phyloP scores from a whole-genome alignment of 805 yeast genomes.

The Sugiyamaella lignohabitans region DNA sequence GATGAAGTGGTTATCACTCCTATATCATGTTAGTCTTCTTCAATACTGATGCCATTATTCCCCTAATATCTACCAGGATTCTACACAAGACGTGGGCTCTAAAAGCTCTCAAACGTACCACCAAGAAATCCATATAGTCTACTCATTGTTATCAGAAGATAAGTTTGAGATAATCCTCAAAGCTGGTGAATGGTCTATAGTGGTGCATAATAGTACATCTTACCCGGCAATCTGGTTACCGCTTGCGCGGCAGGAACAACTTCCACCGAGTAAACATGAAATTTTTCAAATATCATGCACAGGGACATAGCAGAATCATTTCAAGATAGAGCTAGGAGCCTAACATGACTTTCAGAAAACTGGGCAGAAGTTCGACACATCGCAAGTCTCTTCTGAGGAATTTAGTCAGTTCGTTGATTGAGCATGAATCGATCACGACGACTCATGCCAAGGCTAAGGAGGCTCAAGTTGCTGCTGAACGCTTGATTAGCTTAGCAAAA shows the following conservation, averaged over 20 bases:
- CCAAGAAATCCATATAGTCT: conserved; percentile 48
- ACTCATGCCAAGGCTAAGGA: conserved; percentile 72
- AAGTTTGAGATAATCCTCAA: conserved; percentile 1
- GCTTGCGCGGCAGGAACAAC: neutral
- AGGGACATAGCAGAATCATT: no score
- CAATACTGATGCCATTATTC: no score
- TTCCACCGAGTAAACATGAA: neutral
- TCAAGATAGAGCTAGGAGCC: neutral
- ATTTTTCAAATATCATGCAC: neutral
- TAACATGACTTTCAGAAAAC: conserved; percentile 27
- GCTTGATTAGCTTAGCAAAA: conserved; percentile 55
- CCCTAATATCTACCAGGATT: neutral
- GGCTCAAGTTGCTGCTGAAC: conserved; percentile 57
- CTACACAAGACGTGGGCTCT: neutral
- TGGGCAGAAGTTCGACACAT: conserved; percentile 42
- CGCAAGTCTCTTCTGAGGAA: conserved; percentile 55
- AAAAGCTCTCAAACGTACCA: conserved; percentile 34
- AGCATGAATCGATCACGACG: conserved; percentile 65
- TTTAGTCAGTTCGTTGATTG: conserved; percentile 58
- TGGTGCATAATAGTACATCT: no score
- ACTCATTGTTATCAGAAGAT: conserved; percentile 13
- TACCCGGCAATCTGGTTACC: no score
- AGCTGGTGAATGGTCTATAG: no score
- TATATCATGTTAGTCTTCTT: conserved; percentile 14
- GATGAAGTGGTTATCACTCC: conserved; percentile 57